Evolutionary conservation across 768 basidiomycete species (phyloP), one percentile per base, ranked within the genome.

Genomic region (Mycena floridula): DNA sequence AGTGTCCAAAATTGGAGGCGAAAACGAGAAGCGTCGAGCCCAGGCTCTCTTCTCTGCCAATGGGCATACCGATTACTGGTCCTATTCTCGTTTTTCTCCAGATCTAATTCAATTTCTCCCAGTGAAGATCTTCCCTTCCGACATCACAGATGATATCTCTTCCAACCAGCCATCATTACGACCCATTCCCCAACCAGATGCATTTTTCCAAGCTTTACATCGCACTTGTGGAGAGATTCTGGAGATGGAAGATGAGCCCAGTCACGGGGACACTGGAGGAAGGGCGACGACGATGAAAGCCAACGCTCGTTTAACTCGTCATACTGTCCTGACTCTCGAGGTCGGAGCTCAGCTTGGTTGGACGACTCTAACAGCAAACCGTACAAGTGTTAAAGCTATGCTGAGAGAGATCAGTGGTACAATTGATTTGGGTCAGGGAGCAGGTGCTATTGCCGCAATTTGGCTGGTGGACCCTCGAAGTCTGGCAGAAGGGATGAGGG

Each of bases 361-460:
- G 85, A 93, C 91, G 49, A 89, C 87, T n/a, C 65, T 94, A 39
- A 93, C 90, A 4, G 89, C 89, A 7, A 94, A 95, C 53, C 72
- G 78, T 50, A 73, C 82, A 24, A 89, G 89, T 51, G 78, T 92
- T 21, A 81, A 74, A 55, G 81, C 81, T 20, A 68, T 93, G n/a
- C 48, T 91, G 47, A 69, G 79, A 48, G 85, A 85, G 59, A 73
- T 90, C 60, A 56, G 9, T 57, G 46, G 36, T 54, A 45, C 41
- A 12, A 40, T 40, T 24, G 50, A 43, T 36, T 43, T 37, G 5
- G 37, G 50, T 42, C 47, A 18, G 24, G 47, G 40, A 25, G 43
- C 23, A 37, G 44, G 4, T 41, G 48, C 49, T 38, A 59, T 39
- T 25, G 68, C 78, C 0, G 76, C 74, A 3, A 60, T 91, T 23